Base-by-base conservation (phyloP, 495 filamentous ascomycete species). In the Xylaria intraflava region DNA sequence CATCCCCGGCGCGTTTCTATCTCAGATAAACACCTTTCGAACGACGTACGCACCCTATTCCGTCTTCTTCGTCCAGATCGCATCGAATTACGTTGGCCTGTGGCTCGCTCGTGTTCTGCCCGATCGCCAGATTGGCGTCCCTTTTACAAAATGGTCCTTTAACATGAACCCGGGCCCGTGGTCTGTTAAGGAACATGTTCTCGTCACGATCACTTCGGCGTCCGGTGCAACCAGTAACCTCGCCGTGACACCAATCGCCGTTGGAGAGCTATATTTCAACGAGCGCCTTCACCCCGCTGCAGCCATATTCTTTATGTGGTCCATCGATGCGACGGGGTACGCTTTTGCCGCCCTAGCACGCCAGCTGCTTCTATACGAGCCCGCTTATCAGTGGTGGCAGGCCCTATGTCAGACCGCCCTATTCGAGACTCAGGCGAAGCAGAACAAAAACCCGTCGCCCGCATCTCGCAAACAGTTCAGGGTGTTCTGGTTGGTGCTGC, bases 51-150 rank as follows among this genome's bases (percentile, higher is more conserved):
- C 79, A 1, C 76, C 74, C 2, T 83, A 81, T 56, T 79, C 78
- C 1, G 67, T 81, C 46, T 80, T 82, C 58, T 81, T 82, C 51
- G 79, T 81, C 27, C 76, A 79, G 53, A 79, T 80, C 14, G 77
- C 75, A 6, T 74, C 70, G 49, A 76, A 79, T 57, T 81, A 80
- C 56, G 73, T 72, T 10, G 79, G 78, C 3, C 68, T 76, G 22
- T 81, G 78, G 62, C 67, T 81, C 11, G 77, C 78, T 5, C 68
- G 68, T 24, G 62, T 72, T 3, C 62, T 83, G 7, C 79, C 79
- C 19, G 61, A 68, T 6, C 74, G 70, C 62, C 64, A 60, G 11
- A 52, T 81, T 35, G 65, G 68, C 0, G 49, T 80, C 9, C 78
- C 78, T 1, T 72, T 78, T 42, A 78, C 74, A 2, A 66, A 56